Evolutionary conservation across 2,329 filamentous ascomycete species (phyloP), one percentile per base, ranked within the genome.

Genomic region (Pseudopyricularia cyperi): DNA sequence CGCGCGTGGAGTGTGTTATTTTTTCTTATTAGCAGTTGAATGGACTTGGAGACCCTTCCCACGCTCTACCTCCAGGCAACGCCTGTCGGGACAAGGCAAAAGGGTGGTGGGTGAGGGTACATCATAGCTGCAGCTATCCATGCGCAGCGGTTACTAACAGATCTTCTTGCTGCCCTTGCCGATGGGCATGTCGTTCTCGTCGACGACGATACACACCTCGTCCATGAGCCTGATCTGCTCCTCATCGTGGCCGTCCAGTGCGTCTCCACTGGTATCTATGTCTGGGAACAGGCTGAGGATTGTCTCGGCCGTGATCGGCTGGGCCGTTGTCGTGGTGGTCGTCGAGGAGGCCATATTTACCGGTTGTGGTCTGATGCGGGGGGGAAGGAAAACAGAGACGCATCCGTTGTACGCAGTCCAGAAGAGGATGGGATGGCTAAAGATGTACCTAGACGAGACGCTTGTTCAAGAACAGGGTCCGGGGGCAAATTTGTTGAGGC

Each of bases 221-320:
- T 98, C 91, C 93, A 98, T 98, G 62, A 98, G 72, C 50, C 91
- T 84, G 62, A 96, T 95, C 73, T 98, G 93, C 74, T 97, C 91
- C 67, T 87, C 91, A 73, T 97, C 90, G 72, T 97, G 94, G 50
- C 91, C 93, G 53, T 85, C 85, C 46, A 97, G 77, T 54, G 89
- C 88, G 51, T 80, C 76, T 57, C 83, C 83, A 63, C 75, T 79
- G 55, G 81, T 82, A 68, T 85, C 75, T 67, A 82, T 80, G 66
- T 96, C 89, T 51, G 89, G 89, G 69, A 97, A 97, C 48, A 97
- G 79, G 56, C 82, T 83, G 54, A 91, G 76, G 61, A 98, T 89
- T 62, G 86, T 88, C 61, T 93, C 82, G 17, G 89, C 89, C 51
- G 88, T 95, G 63, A 94, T 89, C 52, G 79, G 74, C 62, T 81